phyloP scores from a whole-genome alignment of 306 rosid genomes.

The Pterocarpus santalinus region DNA sequence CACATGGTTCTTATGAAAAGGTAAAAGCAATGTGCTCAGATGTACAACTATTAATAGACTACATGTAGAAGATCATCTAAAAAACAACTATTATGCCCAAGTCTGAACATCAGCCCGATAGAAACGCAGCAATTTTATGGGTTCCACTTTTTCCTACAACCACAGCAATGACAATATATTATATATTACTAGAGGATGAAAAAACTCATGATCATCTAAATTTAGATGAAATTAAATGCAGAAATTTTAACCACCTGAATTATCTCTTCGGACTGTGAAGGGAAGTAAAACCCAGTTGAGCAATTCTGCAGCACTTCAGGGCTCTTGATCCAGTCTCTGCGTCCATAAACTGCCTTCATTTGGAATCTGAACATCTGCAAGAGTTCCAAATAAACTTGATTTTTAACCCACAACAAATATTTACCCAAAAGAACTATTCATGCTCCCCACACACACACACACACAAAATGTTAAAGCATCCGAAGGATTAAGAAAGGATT shows the following conservation, averaged over 20 bases:
- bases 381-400: slow-evolving; percentile 19
- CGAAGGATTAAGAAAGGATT: slow-evolving; percentile 12
- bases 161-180: slow-evolving; percentile 40
- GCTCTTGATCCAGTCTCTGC: slow-evolving; percentile 82
- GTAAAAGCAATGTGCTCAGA: slow-evolving; percentile 9
- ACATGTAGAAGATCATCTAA: slow-evolving; percentile 8
- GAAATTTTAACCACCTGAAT: slow-evolving; percentile 61
- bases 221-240: slow-evolving; percentile 22
- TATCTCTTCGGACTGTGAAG: slow-evolving; percentile 56
- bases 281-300: slow-evolving; percentile 86
- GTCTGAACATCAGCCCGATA: slow-evolving; percentile 61
- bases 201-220: background rate
- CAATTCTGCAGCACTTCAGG: slow-evolving; percentile 84
- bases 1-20: slow-evolving; percentile 31
- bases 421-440: background rate
- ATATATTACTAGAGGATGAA: slow-evolving; percentile 25
- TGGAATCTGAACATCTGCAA: slow-evolving; percentile 77
- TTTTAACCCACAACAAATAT: background rate
- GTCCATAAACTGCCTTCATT: slow-evolving; percentile 76
- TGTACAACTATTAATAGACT: slow-evolving; percentile 34
- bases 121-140: slow-evolving; percentile 76
- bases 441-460: background rate
- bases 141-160: slow-evolving; percentile 78
- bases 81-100: background rate
- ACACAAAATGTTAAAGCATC: no score